Evolutionary conservation across 139 green algal genomes (phyloP), one percentile per base, ranked within the genome.

Genomic region (Volvox reticuliferus): DNA sequence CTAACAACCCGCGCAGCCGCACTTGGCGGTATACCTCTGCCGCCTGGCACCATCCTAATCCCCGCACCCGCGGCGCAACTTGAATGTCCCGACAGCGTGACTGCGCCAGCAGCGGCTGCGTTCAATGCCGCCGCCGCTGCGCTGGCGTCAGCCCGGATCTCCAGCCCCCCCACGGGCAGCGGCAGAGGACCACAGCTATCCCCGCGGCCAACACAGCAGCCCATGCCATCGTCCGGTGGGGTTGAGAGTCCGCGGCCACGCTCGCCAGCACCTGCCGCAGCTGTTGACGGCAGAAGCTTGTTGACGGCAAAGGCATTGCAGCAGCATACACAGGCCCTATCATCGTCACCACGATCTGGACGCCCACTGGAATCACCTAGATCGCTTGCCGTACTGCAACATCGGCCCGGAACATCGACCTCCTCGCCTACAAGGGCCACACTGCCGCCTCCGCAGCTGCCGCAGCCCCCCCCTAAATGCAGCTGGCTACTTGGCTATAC

Each of bases 401-500:
- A 17, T 33, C 75, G 32, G 5, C 21, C 30, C 20, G 32, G 33
- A 35, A 55, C 33, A n/a, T 35, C 76, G 30, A 55, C 33, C n/a
- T 35, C 76, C 0, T 18, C 76, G 32, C 76, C 32, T 0, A 16
- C 28, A 44, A 22, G 13, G 22, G 19, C 55, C 50, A 19, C 37
- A 26, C 62, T 20, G n/a, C 75, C 6, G 68, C 28, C n/a, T 62
- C 67, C 33, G 33, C 75, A 50, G 68, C 84, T 61, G 24, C 68
- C 79, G 36, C n/a, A 61, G 28, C 88, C 62, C 9, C 32, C 69
- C 22, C 86, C 55, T 17, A 79, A 68, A 18, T 79, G 76, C 71
- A 84, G 35, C 82, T 82, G 78, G 88, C 77, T 91, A 63, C 76
- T 93, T 32, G 92, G 91, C 55, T 93, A 93, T 80, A 93, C 80